Percentiles rank a stretch among this genome's conserved stretches.
Evolutionary conservation across 371 early-diverging fungal species (phyloP).

Genomic region (Syncephalastrum sp.): DNA sequence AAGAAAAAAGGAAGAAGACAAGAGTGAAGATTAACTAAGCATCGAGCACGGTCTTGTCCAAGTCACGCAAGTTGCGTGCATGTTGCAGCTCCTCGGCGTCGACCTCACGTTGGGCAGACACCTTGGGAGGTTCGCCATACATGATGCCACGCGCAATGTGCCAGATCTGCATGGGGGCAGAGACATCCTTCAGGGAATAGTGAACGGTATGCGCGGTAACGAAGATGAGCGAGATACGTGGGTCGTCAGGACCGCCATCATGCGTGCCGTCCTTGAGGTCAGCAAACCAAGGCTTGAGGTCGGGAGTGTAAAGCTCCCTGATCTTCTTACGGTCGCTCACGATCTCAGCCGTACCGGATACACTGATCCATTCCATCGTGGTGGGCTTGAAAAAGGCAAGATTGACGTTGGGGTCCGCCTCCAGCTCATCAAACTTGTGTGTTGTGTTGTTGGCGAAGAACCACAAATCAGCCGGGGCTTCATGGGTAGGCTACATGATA

Average conservation of each 20-base stretch:
- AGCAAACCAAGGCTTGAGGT: slow-evolving; percentile 41
- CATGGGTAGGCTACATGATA: slow-evolving; percentile 14
- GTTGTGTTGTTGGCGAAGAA: slow-evolving; percentile 41
- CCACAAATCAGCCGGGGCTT: slow-evolving; percentile 33
- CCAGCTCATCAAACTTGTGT: slow-evolving; percentile 44
- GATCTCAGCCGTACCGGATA: slow-evolving; percentile 39
- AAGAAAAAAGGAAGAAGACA: slow-evolving; percentile 5
- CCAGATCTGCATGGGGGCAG: slow-evolving; percentile 22
- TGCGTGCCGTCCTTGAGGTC: slow-evolving; percentile 44
- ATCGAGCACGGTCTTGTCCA: slow-evolving; percentile 15
- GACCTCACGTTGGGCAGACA: slow-evolving; percentile 17
- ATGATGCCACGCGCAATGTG: slow-evolving; percentile 19
- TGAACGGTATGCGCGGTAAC: slow-evolving; percentile 30
- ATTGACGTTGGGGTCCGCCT: slow-evolving; percentile 41
- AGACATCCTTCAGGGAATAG: slow-evolving; percentile 19
- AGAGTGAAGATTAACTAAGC: background rate
- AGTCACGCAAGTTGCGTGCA: slow-evolving; percentile 9
- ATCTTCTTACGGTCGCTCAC: slow-evolving; percentile 39
- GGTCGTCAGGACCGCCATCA: slow-evolving; percentile 45
- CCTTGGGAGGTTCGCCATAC: slow-evolving; percentile 25
- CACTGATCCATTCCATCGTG: slow-evolving; percentile 46
- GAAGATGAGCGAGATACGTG: slow-evolving; percentile 34
- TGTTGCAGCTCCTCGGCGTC: slow-evolving; percentile 17
- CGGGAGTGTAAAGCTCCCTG: slow-evolving; percentile 26
- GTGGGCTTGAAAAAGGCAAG: slow-evolving; percentile 31